Base-by-base conservation (phyloP, 148 eudicot species). In the Talinum fruticosum region DNA sequence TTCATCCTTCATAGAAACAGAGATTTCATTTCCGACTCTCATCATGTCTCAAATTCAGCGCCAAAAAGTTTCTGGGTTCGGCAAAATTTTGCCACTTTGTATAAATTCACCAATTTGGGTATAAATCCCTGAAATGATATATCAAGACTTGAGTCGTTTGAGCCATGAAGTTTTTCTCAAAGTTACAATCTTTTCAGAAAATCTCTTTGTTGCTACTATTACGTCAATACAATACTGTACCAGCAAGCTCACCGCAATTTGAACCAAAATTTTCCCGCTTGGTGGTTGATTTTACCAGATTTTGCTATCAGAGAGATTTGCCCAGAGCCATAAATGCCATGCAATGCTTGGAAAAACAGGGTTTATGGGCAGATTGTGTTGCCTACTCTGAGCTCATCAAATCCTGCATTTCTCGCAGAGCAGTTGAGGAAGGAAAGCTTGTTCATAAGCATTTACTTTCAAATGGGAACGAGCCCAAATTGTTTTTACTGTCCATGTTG, bases 341-440 rank as follows among this genome's bases (percentile, higher is more conserved):
- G 82, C 75, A 76, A 66, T 24, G 73, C 33, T 49, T 87, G 66
- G 71, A 87, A 80, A 82, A 72, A 0, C 78, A 80, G 59, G 80
- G 80, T 32, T 72, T 87, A 57, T 73, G 72, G 70, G 87, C 84
- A 26, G 82, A 82, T 72, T 80, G 82, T 67, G 24, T 72, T n/a
- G 77, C 82, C 21, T 87, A 87, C 61, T 75, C 89, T 33, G 87
- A 87, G 51, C 78, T 87, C 23, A 87, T 87, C 66, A 87, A 87
- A 61, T 78, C 79, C 57, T 87, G 89, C 75, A 82, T 81, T 28
- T 76, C 71, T 51, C 54, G 76, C 28, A 67, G 71, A 26, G 87
- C 87, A 29, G 70, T 87, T 37, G 75, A 82, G 16, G 78, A 87
- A 36, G 89, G 87, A 13, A 82, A 79, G 61, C 80, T 80, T 73